Evolutionary conservation across 2,329 filamentous ascomycete genomes (phyloP).

Genomic region (Penicillium thymicola): DNA sequence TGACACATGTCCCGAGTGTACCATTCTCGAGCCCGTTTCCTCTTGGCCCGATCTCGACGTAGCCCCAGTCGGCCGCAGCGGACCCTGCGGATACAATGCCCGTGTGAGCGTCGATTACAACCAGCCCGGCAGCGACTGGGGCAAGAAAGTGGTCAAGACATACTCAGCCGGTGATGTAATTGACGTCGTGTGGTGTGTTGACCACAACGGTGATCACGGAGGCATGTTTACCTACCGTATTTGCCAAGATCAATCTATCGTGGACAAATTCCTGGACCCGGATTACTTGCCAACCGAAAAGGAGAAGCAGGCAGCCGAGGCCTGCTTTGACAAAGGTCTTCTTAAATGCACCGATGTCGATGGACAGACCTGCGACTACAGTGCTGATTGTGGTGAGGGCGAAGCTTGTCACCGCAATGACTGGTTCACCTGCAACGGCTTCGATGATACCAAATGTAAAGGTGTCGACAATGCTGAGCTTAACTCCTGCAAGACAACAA

Average conservation of each 20-base stretch:
- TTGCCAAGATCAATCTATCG: constrained; percentile 51
- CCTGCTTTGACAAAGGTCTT: constrained; percentile 50
- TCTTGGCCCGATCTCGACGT: constrained; percentile 50
- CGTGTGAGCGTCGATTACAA: constrained; percentile 55
- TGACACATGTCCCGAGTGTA: constrained; percentile 55
- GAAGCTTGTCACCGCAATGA: constrained; percentile 51
- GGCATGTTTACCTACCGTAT: constrained; percentile 57
- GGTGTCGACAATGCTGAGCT: constrained; percentile 47
- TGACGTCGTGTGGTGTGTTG: constrained; percentile 55
- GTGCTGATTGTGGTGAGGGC: constrained; percentile 46
- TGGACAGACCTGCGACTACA: constrained; percentile 51
- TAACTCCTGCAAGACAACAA: constrained; percentile 51
- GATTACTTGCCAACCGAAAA: constrained; percentile 49
- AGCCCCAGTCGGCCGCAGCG: constrained; percentile 48
- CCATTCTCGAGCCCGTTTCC: constrained; percentile 53
- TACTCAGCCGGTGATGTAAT: constrained; percentile 48
- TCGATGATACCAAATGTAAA: constrained; percentile 30
- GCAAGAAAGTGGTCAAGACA: constrained; percentile 41
- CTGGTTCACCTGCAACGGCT: constrained; percentile 52
- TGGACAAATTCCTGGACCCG: constrained; percentile 51
- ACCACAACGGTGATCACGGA: constrained; percentile 56
- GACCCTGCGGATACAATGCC: constrained; percentile 55
- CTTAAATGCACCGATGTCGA: constrained; percentile 51
- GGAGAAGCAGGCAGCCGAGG: constrained; percentile 54
- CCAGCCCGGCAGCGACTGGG: constrained; percentile 46